Percentiles rank a stretch among this genome's conserved stretches.
Conservation (phyloP, 805 yeast genomes). For the Wickerhamomyces sydowiorum region DNA sequence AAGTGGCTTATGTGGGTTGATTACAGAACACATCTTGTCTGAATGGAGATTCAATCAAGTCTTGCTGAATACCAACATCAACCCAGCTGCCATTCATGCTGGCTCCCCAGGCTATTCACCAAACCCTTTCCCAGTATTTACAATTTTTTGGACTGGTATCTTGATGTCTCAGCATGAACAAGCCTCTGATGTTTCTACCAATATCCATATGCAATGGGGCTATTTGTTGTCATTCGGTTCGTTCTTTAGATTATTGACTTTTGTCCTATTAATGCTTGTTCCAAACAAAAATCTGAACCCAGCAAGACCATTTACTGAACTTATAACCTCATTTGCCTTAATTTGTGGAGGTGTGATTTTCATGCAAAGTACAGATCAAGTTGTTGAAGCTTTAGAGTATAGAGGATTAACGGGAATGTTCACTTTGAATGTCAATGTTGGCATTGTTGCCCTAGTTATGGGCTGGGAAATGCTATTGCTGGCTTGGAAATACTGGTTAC, state of each 20-base stretch:
- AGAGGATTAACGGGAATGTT: constrained; percentile 87
- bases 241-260: constrained; percentile 64
- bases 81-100: constrained; percentile 24
- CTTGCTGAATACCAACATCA: constrained; percentile 22
- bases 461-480: constrained; percentile 78
- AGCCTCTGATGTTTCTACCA: constrained; percentile 70
- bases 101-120: constrained; percentile 77
- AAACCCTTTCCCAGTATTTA: constrained; percentile 91
- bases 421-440: constrained; percentile 81
- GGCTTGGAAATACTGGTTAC: constrained; percentile 50
- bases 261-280: constrained; percentile 44
- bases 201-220: constrained; percentile 92
- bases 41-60: constrained; percentile 52
- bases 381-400: constrained; percentile 74
- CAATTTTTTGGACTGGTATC: constrained; percentile 94
- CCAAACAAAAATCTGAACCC: constrained; percentile 38
- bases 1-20: constrained; percentile 84
- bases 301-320: constrained; percentile 80
- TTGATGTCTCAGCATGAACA: constrained; percentile 95
- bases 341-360: constrained; percentile 87
- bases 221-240: constrained; percentile 77
- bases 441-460: constrained; percentile 73
- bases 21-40: constrained; percentile 63
- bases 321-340: constrained; percentile 71
- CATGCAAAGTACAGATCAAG: constrained; percentile 87